Conservation (phyloP, 305 asterid genomes). For the Fraxinus angustifolia region DNA sequence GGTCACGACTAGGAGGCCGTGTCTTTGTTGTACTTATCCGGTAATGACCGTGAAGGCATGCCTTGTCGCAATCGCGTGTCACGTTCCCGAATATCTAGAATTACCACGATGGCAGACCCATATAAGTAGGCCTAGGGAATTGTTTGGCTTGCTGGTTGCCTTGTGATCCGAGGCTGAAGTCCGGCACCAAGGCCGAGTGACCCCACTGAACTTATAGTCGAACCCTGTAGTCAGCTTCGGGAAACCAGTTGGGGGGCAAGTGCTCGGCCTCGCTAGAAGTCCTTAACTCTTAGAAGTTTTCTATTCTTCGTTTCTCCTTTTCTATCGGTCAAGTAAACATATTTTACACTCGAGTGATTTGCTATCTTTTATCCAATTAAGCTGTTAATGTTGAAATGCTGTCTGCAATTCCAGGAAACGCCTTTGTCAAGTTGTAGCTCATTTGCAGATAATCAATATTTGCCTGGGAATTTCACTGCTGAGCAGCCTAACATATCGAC, state of each 20-base stretch:
- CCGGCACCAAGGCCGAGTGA: not conserved
- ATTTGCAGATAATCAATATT: slow-evolving; percentile 28
- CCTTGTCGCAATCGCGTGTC: not conserved
- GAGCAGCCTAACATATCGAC: slow-evolving; percentile 33
- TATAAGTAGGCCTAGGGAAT: not conserved
- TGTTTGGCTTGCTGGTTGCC: not conserved
- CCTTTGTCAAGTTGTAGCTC: slow-evolving; percentile 30
- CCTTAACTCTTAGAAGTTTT: not conserved
- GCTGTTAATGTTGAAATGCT: not conserved
- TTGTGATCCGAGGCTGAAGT: not conserved
- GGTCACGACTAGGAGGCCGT: not conserved
- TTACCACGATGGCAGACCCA: not conserved
- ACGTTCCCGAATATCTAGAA: not conserved
- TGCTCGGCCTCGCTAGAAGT: not conserved
- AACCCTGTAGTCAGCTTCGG: not conserved
- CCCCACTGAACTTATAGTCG: not conserved
- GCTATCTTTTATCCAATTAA: not conserved
- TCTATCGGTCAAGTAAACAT: not conserved
- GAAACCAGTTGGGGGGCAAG: not conserved
- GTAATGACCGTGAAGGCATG: not conserved
- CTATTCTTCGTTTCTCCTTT: not conserved
- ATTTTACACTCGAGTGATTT: not conserved
- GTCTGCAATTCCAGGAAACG: slow-evolving; percentile 40
- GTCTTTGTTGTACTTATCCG: not conserved
- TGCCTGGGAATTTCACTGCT: slow-evolving; percentile 40